phyloP scores from a whole-genome alignment of 2,329 filamentous ascomycete species.

The Phyllosticta citrichinensis region DNA sequence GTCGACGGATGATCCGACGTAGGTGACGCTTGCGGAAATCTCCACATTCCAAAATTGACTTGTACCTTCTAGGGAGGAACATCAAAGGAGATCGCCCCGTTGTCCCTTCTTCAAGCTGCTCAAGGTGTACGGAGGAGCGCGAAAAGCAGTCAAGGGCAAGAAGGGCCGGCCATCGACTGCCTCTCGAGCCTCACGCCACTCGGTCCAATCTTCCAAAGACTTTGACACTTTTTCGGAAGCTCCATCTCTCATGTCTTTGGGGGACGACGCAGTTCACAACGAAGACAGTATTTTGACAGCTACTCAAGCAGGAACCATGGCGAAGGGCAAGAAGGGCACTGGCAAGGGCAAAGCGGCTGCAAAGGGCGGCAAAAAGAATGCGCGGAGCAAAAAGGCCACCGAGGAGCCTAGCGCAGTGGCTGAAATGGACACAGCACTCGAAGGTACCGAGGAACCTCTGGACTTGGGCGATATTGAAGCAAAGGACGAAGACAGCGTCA shows the following conservation, averaged over 20 bases:
- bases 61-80: constrained; percentile 57
- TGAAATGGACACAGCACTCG: background rate
- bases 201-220: constrained; percentile 37
- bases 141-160: constrained; percentile 42
- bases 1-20: constrained; percentile 79
- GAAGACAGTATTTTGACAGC: constrained; percentile 45
- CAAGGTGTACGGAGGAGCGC: constrained; percentile 39
- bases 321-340: constrained; percentile 18
- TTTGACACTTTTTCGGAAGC: constrained; percentile 34
- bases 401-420: constrained; percentile 9
- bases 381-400: constrained; percentile 26
- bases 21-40: constrained; percentile 23
- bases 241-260: constrained; percentile 26
- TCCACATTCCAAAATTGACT: background rate
- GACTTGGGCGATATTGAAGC: constrained; percentile 11
- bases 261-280: constrained; percentile 41
- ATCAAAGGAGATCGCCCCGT: constrained; percentile 64
- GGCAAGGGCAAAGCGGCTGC: constrained; percentile 32
- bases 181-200: constrained; percentile 62
- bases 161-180: constrained; percentile 20
- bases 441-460: background rate
- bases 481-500: constrained; percentile 47
- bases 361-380: constrained; percentile 41
- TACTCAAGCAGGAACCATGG: constrained; percentile 28
- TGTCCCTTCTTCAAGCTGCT: constrained; percentile 75